Conservation (phyloP, 1,139 yeast species). For the Zygoascus hellenicus region DNA sequence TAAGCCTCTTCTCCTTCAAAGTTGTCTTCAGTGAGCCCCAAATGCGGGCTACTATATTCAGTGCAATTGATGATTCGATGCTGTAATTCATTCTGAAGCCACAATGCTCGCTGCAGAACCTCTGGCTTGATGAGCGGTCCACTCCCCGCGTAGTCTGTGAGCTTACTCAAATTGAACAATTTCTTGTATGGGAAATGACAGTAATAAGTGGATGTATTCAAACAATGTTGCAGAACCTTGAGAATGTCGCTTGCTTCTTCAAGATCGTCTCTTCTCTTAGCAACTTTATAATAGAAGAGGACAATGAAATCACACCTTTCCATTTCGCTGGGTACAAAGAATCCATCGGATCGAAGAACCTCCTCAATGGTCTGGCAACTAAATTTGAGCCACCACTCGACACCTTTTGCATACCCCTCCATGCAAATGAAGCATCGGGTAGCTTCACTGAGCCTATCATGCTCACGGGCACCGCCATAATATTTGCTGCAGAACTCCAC, state of each 20-base stretch:
- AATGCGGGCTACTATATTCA: slow-evolving; percentile 15
- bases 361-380: slow-evolving; percentile 40
- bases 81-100: slow-evolving; percentile 42
- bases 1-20: slow-evolving; percentile 14
- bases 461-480: slow-evolving; percentile 41
- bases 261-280: slow-evolving; percentile 2
- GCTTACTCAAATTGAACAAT: slow-evolving; percentile 39
- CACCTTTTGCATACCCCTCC: slow-evolving; percentile 44
- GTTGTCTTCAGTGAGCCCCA: slow-evolving; percentile 14
- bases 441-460: slow-evolving; percentile 41
- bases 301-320: slow-evolving; percentile 45
- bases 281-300: slow-evolving; percentile 16
- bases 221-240: slow-evolving; percentile 14
- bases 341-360: slow-evolving; percentile 44
- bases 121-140: slow-evolving; percentile 35
- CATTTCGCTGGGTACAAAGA: slow-evolving; percentile 50
- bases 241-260: slow-evolving; percentile 4
- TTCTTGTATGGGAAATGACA: slow-evolving; percentile 45
- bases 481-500: slow-evolving; percentile 40
- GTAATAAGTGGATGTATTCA: slow-evolving; percentile 41
- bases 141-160: slow-evolving; percentile 27
- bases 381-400: slow-evolving; percentile 42
- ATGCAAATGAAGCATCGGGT: slow-evolving; percentile 42
- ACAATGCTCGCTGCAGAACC: slow-evolving; percentile 42
- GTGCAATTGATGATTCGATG: slow-evolving; percentile 27